These are phyloP conservation scores for Plasmodium inui DNA, from an alignment of 169 alveolate species.

Conservation along the genomic window DNA sequence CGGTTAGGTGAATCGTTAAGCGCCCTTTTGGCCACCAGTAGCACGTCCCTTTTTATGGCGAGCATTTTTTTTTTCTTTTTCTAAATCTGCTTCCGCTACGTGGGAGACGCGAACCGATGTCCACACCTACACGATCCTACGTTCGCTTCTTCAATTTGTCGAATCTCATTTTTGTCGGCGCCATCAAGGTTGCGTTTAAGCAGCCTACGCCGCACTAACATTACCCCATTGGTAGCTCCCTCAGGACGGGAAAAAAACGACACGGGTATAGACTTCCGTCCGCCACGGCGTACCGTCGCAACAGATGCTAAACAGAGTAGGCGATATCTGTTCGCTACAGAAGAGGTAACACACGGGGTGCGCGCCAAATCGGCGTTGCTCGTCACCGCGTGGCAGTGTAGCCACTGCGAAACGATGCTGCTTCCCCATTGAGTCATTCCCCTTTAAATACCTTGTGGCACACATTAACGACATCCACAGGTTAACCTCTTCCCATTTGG, in stretches of 20 bases:
- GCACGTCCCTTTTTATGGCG: neutral
- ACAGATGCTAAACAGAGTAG: neutral
- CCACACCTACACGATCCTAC: neutral
- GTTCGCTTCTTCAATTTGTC: neutral
- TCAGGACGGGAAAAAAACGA: neutral
- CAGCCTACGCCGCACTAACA: neutral
- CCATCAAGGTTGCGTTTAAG: neutral
- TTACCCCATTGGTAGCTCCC: neutral
- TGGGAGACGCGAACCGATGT: neutral
- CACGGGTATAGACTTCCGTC: neutral
- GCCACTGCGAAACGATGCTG: neutral
- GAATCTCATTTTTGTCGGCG: neutral
- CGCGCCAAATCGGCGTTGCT: neutral
- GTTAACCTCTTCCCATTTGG: neutral
- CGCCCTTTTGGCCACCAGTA: neutral
- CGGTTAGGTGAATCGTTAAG: neutral
- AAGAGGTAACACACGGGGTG: neutral
- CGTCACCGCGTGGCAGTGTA: neutral
- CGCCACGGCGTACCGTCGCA: neutral
- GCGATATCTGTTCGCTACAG: neutral
- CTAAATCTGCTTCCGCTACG: neutral
- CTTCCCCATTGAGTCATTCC: neutral
- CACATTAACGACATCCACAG: neutral
- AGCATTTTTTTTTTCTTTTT: neutral
- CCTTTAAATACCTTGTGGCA: neutral